Conservation (phyloP, 345 rosid genomes). For the Moricandia moricandioides region DNA sequence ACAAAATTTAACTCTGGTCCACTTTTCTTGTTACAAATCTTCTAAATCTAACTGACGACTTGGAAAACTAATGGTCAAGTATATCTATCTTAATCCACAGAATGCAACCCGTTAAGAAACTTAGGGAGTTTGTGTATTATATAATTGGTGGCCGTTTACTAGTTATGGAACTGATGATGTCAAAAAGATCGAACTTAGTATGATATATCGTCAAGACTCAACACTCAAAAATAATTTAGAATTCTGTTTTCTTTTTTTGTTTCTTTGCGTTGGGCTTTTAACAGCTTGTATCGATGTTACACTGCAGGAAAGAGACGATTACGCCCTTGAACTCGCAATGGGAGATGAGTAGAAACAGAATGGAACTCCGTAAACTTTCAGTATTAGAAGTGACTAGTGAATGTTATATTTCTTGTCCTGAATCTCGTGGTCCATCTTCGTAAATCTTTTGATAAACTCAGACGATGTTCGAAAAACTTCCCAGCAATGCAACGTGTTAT, state of each 20-base stretch:
- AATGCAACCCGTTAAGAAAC: neutral
- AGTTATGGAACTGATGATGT: neutral
- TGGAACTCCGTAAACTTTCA: neutral
- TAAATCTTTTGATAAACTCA: constrained; percentile 1
- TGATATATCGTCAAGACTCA: neutral
- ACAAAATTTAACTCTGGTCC: neutral
- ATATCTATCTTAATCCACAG: neutral
- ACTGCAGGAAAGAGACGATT: constrained; percentile 86
- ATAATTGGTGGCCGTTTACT: neutral
- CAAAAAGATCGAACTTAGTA: neutral
- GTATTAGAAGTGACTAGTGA: neutral
- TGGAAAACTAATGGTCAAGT: neutral
- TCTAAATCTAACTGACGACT: neutral
- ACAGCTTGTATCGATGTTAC: constrained; percentile 1
- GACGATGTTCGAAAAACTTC: neutral
- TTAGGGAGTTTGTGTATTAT: neutral
- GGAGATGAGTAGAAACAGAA: constrained; percentile 62
- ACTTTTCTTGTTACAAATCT: constrained; percentile 2
- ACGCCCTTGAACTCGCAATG: constrained; percentile 90
- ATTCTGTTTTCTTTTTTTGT: neutral
- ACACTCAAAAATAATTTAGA: neutral
- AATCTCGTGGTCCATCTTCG: neutral
- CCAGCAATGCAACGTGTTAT: neutral
- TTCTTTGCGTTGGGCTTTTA: neutral
- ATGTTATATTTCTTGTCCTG: neutral